These are phyloP conservation scores for Venturia nashicola DNA, from an alignment of 2,329 filamentous ascomycete genomes.

Conservation along the genomic window DNA sequence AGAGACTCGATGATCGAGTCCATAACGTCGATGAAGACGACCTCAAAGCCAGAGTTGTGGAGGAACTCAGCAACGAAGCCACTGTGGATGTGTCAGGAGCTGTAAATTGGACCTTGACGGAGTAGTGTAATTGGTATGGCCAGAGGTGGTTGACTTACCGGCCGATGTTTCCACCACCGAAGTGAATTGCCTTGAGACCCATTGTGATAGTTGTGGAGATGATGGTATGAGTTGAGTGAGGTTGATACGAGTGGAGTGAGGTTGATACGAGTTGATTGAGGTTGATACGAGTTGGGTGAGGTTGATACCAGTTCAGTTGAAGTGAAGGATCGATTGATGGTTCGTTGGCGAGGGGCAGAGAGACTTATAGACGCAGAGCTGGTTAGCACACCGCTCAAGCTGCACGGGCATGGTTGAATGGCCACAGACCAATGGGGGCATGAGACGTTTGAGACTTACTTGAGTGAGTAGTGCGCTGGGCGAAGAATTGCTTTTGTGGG, in stretches of 20 bases:
- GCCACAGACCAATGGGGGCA: not conserved
- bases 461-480: not conserved
- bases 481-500: not conserved
- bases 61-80: constrained; percentile 58
- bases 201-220: not conserved
- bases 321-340: too few relatives aligned
- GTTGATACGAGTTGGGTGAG: not conserved
- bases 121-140: not conserved
- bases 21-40: constrained; percentile 92
- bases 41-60: constrained; percentile 88
- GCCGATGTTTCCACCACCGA: constrained; percentile 42
- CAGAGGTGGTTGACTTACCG: constrained; percentile 16
- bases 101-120: not conserved
- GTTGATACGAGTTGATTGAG: too few relatives aligned
- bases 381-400: not conserved
- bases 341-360: not conserved
- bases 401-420: not conserved
- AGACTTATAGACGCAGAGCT: not conserved
- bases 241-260: not conserved
- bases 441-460: not conserved
- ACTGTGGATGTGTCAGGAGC: constrained; percentile 22
- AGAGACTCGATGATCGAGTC: constrained; percentile 69
- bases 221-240: not conserved
- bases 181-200: constrained; percentile 34
- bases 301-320: too few relatives aligned